Evolutionary conservation across 768 basidiomycete genomes (phyloP).

Genomic region (Peribolospora kevripleyi): DNA sequence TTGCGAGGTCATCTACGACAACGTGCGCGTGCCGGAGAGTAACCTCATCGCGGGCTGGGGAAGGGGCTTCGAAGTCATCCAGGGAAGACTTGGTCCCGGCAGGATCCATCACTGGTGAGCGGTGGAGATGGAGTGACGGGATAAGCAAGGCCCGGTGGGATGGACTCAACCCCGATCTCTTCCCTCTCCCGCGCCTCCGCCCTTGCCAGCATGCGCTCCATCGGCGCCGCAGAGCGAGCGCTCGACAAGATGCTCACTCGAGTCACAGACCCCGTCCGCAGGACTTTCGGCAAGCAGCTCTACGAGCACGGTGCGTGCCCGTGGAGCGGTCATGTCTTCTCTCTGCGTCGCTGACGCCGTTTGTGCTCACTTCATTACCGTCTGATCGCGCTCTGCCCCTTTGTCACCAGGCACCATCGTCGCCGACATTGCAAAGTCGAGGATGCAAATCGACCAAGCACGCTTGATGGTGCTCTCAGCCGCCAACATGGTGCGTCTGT

Average conservation of each 20-base stretch:
- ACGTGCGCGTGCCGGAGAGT: constrained; percentile 62
- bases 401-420: constrained; percentile 45
- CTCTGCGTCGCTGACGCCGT: neutral
- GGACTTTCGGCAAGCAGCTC: constrained; percentile 81
- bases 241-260: constrained; percentile 70
- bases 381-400: neutral
- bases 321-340: neutral
- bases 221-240: constrained; percentile 63
- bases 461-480: constrained; percentile 76
- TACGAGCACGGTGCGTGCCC: constrained; percentile 53
- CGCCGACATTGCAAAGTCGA: constrained; percentile 68
- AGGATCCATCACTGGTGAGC: constrained; percentile 15
- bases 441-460: constrained; percentile 76
- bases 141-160: too few relatives aligned
- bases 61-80: constrained; percentile 84
- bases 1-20: constrained; percentile 80
- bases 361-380: neutral
- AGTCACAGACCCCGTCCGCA: constrained; percentile 70
- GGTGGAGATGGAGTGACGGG: too few relatives aligned
- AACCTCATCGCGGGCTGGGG: constrained; percentile 85
- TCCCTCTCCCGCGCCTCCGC: constrained; percentile 37
- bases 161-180: too few relatives aligned
- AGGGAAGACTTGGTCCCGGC: constrained; percentile 58
- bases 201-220: constrained; percentile 93
- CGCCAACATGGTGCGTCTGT: constrained; percentile 39